Conservation (phyloP, 345 rosid genomes). For the Gossypium anomalum region DNA sequence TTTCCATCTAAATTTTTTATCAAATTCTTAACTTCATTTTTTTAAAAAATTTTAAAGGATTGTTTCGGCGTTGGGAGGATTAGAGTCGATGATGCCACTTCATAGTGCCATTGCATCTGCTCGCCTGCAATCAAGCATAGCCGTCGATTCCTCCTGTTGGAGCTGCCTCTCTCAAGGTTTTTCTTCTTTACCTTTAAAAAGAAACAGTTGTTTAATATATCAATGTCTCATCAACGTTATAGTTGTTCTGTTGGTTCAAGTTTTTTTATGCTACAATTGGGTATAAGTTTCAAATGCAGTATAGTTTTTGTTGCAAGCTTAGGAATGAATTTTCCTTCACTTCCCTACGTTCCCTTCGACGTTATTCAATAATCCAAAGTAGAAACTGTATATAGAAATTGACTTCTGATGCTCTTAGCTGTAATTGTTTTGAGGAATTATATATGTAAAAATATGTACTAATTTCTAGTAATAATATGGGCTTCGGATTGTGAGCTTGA, state of each 20-base stretch:
- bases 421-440: background rate
- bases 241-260: no score
- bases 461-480: background rate
- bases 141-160: constrained; percentile 85
- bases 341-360: background rate
- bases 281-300: background rate
- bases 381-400: background rate
- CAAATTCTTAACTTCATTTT: background rate
- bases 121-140: constrained; percentile 70
- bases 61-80: constrained; percentile 54
- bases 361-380: background rate
- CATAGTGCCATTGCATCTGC: constrained; percentile 84
- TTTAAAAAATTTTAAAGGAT: constrained; percentile 30
- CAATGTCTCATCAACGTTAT: background rate
- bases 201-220: background rate
- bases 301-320: background rate
- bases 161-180: constrained; percentile 85
- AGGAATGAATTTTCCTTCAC: background rate
- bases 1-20: background rate
- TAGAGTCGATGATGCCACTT: constrained; percentile 75
- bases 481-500: background rate
- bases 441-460: background rate
- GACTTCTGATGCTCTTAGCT: background rate
- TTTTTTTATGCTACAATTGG: background rate
- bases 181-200: background rate